Conservation (phyloP, 768 basidiomycete species). For the Rubroboletus pulcherrimus region DNA sequence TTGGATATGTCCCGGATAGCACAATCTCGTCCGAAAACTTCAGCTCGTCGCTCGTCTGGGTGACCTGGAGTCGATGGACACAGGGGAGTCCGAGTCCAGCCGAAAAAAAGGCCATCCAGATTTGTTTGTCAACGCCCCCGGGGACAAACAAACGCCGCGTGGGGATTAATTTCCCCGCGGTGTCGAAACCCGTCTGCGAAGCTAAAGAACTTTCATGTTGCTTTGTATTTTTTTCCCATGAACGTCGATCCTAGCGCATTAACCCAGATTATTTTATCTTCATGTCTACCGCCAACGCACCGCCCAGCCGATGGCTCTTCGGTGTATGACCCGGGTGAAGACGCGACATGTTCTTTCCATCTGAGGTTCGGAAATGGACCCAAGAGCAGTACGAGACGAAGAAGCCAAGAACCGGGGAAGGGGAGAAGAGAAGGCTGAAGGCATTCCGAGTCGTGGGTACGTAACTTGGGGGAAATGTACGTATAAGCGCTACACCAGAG, state of each 20-base stretch:
- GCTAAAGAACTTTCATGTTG: conserved; percentile 10
- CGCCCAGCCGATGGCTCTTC: background rate
- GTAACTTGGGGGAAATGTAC: conserved; percentile 16
- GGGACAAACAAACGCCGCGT: conserved; percentile 16
- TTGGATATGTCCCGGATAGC: background rate
- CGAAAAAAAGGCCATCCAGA: too few species aligned
- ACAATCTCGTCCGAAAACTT: background rate
- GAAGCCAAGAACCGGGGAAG: background rate
- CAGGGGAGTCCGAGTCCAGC: background rate
- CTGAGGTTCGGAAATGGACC: background rate
- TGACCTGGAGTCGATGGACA: background rate
- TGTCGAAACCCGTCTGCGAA: conserved; percentile 6
- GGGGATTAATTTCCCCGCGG: conserved; percentile 7
- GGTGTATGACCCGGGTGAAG: background rate
- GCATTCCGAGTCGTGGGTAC: conserved; percentile 6
- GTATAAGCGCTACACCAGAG: conserved; percentile 4
- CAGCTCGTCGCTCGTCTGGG: background rate
- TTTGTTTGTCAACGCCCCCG: conserved; percentile 13
- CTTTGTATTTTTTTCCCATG: background rate
- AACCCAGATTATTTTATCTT: conserved; percentile 2
- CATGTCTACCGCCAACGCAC: background rate
- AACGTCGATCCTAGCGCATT: conserved; percentile 8
- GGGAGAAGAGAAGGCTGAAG: conserved; percentile 5
- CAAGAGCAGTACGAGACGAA: background rate
- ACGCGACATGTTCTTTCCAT: background rate